These are phyloP conservation scores for Pseudozyma pruni DNA, from an alignment of 1,284 basidiomycete genomes.

Conservation along the genomic window DNA sequence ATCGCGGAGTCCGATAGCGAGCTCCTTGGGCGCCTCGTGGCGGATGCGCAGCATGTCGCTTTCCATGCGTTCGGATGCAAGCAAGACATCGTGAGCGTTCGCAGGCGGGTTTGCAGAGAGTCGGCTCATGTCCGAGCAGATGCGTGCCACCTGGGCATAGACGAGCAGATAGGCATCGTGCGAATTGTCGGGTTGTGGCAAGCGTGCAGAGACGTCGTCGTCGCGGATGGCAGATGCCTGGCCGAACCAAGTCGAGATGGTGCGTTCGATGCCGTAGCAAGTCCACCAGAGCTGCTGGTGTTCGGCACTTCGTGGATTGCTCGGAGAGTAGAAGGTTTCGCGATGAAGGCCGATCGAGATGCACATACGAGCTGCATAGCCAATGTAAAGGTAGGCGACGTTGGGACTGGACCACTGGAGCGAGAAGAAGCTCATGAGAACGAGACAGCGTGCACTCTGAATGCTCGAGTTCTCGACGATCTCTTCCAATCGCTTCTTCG, in stretches of 20 bases:
- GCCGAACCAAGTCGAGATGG: conserved; percentile 48
- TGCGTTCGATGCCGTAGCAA: conserved; percentile 44
- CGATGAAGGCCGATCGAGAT: conserved; percentile 51
- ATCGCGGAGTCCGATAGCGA: conserved; percentile 30
- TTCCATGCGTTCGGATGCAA: conserved; percentile 41
- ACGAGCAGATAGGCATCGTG: conserved; percentile 43
- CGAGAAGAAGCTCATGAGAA: conserved; percentile 50
- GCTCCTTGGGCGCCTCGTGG: conserved; percentile 32
- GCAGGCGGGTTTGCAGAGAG: conserved; percentile 48
- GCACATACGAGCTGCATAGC: conserved; percentile 48
- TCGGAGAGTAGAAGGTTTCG: conserved; percentile 40
- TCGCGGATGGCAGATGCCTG: conserved; percentile 47
- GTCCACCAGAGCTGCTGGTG: conserved; percentile 49
- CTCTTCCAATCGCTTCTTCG: conserved; percentile 47
- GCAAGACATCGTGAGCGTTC: conserved; percentile 38
- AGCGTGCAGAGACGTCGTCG: conserved; percentile 34
- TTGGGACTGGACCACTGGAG: conserved; percentile 52
- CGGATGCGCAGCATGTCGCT: conserved; percentile 43
- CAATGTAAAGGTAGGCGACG: conserved; percentile 51
- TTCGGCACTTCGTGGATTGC: conserved; percentile 31
- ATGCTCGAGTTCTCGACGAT: conserved; percentile 51
- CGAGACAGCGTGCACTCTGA: conserved; percentile 41
- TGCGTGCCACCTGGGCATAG: conserved; percentile 29
- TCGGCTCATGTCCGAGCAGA: conserved; percentile 40
- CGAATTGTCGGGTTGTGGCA: conserved; percentile 39